A percentile compares a stretch with the other conserved stretches of the same genome.
These are phyloP conservation scores for Sicyos edulis DNA, from an alignment of 306 rosid species.

Conservation along the genomic window DNA sequence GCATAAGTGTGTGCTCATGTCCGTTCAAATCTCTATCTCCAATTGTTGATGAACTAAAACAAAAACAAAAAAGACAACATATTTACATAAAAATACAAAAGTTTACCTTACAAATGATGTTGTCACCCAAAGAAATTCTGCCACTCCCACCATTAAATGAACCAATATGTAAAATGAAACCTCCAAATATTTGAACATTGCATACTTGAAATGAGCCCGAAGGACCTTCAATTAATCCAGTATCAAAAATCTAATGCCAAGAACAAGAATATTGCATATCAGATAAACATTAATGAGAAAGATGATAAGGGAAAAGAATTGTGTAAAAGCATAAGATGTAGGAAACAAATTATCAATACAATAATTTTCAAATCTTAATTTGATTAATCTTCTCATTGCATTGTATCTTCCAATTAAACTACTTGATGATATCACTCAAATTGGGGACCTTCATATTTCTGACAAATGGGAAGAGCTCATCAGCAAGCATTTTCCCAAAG, in stretches of 20 bases:
- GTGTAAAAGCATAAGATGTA: neutral
- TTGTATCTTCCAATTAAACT: neutral
- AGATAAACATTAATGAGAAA: slow-evolving; percentile 14
- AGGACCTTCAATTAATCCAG: slow-evolving; percentile 66
- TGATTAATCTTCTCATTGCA: neutral
- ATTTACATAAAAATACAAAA: neutral
- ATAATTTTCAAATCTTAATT: neutral
- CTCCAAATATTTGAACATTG: slow-evolving; percentile 88
- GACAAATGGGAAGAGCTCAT: neutral
- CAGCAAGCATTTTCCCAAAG: neutral
- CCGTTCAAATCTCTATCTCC: too few species aligned
- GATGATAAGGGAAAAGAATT: slow-evolving; percentile 10
- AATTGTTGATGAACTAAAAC: too few species aligned
- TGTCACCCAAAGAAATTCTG: slow-evolving; percentile 60
- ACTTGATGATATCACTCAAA: neutral
- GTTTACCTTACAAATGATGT: slow-evolving; percentile 69
- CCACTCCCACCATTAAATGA: slow-evolving; percentile 44
- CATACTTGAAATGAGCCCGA: slow-evolving; percentile 54
- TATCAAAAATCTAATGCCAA: slow-evolving; percentile 70
- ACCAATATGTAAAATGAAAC: slow-evolving; percentile 83
- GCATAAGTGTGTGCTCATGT: too few species aligned
- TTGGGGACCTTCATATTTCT: neutral
- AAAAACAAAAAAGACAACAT: too few species aligned
- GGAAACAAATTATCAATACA: neutral
- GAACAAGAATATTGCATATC: slow-evolving; percentile 20